Evolutionary conservation across 331 rosid species (phyloP), one percentile per base, ranked within the genome.

Genomic region (Acacia pycnantha): DNA sequence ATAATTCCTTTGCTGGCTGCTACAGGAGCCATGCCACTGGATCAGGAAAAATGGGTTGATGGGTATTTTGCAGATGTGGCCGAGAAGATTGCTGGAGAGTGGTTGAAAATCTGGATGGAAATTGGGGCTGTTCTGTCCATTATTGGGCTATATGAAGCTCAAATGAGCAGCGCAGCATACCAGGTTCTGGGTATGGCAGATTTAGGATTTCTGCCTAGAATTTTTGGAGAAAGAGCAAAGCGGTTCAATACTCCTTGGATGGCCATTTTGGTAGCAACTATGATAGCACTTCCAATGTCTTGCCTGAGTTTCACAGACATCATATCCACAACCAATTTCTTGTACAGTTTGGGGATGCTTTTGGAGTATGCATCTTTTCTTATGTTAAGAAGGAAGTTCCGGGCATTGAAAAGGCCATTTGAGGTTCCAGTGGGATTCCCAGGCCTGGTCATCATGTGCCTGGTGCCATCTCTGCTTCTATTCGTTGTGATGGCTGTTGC

Each of bases 111-210:
- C 19, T 90, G 91, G 88, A 80, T 92, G 81, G 90, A 91, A 77
- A 47, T 87, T 7, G 98, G 98, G 15, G 93, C 94, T 26, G 90
- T 90, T 73, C 61, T 94, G 21, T 91, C 96, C 29, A 79, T 85
- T 22, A 66, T 90, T 68, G 98, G 98, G 0, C 85, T 92, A 0
- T 92, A 74, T 77, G 94, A 94, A 83, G 97, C 97, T 35, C 97
- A 94, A 77, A 50, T 92, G 54, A 92, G 98, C 61, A 94, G 91
- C 64, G 89, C 92, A 79, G 87, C 98, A 14, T 90, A 88, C 58
- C 96, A 94, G 54, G 86, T 94, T 77, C 82, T 86, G 24, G 97
- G 97, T 18, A 94, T 94, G 98, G 84, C 93, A 0, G 91, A 90
- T 75, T 81, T 92, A 76, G 96, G 97, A 24, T 77, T 91, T 59